These are phyloP conservation scores for Collybiopsis confluens DNA, from an alignment of 768 basidiomycete species.

Conservation along the genomic window DNA sequence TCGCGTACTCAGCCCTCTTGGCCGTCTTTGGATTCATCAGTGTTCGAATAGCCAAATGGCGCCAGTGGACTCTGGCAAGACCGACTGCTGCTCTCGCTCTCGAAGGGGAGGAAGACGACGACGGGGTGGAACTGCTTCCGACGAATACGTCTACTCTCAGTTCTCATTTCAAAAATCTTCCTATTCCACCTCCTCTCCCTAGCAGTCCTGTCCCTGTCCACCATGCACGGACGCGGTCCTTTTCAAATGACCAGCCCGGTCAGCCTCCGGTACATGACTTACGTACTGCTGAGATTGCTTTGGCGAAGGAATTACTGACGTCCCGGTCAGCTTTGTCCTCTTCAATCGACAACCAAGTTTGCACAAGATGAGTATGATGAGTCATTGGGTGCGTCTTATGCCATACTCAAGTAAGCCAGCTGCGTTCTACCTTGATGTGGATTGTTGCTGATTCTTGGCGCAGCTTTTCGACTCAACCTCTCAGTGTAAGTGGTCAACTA, in stretches of 20 bases:
- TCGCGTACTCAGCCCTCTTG: background rate
- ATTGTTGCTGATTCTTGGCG: conserved; percentile 10
- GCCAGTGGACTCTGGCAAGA: background rate
- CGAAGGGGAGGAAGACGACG: too few relatives aligned
- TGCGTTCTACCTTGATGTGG: background rate
- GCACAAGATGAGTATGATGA: conserved; percentile 99
- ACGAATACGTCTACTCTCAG: conserved; percentile 3
- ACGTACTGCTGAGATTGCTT: too few relatives aligned
- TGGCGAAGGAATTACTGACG: conserved; percentile 3
- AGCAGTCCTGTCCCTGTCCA: background rate
- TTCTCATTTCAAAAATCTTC: background rate
- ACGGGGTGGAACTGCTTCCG: background rate
- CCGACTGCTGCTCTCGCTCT: background rate
- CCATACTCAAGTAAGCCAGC: conserved; percentile 90
- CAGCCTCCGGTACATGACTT: background rate
- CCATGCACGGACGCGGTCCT: background rate
- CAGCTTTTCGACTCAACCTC: conserved; percentile 95
- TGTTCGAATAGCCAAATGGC: conserved; percentile 5
- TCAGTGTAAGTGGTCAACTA: conserved; percentile 97
- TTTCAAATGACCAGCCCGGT: background rate
- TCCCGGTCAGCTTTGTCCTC: conserved; percentile 63
- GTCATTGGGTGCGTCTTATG: conserved; percentile 95
- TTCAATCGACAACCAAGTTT: conserved; percentile 98
- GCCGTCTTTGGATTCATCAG: conserved; percentile 6
- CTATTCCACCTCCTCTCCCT: conserved; percentile 3